Evolutionary conservation across 768 basidiomycete species (phyloP).

Genomic region (Psilocybe azurescens): DNA sequence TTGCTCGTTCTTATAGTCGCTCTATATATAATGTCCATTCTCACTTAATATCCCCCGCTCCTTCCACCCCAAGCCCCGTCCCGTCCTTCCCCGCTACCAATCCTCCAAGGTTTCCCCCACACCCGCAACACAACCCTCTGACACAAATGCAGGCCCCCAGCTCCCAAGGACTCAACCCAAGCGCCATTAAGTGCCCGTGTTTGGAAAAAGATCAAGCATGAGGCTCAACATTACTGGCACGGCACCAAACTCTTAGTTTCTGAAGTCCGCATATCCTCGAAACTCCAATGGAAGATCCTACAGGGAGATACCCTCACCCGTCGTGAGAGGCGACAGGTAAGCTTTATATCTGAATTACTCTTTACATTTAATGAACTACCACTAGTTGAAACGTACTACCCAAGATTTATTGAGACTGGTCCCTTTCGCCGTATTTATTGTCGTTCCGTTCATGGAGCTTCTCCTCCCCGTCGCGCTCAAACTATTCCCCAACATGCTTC

Average conservation of each 20-base stretch:
- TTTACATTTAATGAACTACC: slow-evolving; percentile 10
- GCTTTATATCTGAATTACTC: slow-evolving; percentile 10
- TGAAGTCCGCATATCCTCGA: slow-evolving; percentile 88
- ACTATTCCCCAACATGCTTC: slow-evolving; percentile 98
- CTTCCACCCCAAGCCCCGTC: slow-evolving; percentile 19
- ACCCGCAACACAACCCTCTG: slow-evolving; percentile 32
- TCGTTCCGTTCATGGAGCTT: slow-evolving; percentile 99
- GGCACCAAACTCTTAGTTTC: slow-evolving; percentile 93
- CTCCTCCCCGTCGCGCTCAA: slow-evolving; percentile 95
- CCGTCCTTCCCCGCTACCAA: slow-evolving; percentile 35
- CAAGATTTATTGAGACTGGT: slow-evolving; percentile 91
- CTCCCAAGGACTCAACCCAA: slow-evolving; percentile 46
- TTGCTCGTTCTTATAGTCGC: slow-evolving; percentile 45
- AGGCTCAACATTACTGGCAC: slow-evolving; percentile 96
- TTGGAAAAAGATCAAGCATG: slow-evolving; percentile 96
- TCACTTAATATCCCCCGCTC: slow-evolving; percentile 31
- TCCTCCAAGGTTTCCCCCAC: slow-evolving; percentile 36
- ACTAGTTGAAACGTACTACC: slow-evolving; percentile 89
- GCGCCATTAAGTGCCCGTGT: slow-evolving; percentile 60
- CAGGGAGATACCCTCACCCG: slow-evolving; percentile 92
- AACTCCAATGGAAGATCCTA: slow-evolving; percentile 91
- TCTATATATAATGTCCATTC: slow-evolving; percentile 31
- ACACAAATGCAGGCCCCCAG: slow-evolving; percentile 54
- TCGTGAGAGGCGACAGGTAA: slow-evolving; percentile 90
- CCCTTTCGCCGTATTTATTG: slow-evolving; percentile 92